Evolutionary conservation across 1,139 yeast species (phyloP), one percentile per base, ranked within the genome.

Genomic region (Nakaseomyces glabratus): DNA sequence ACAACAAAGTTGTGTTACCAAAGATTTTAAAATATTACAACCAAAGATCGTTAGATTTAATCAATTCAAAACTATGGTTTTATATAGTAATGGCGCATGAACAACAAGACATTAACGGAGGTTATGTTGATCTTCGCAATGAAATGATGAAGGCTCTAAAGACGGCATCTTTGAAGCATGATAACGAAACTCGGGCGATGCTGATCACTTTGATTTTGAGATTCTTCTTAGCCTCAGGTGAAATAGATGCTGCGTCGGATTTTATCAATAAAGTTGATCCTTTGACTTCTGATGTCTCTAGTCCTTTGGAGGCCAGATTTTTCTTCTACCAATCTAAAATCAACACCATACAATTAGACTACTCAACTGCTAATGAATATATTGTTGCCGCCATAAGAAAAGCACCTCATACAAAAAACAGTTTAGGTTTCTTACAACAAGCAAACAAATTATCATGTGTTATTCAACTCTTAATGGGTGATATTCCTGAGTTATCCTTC

Each of bases 401-500:
- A 60, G 88, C 95, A n/a, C 98, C 98, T 21, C 96, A 86, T 59
- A 84, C 95, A 1, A 68, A 74, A 32, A 73, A 78, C 44, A 86
- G 96, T 4, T 63, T 71, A 33, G 98, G 98, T 1, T 93, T 93
- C 57, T 61, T 88, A 44, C 95, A 86, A 61, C 75, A 84, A 33
- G 93, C 96, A 4, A 79, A 90, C 48, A 93, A 93, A 63, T 71
- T 93, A 47, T 82, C 78, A 55, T 81, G 90, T 43, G 71, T 88
- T 37, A 84, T 90, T 51, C 96, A 93, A 62, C 68, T 93, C 51
- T 72, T 93, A 47, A 88, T 90, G 77, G 98, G 99, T 35, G 98
- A 90, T 52, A 82, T 93, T 49, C 98, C 98, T n/a, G 95, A 85
- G 51, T 68, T 93, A 45, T 71, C 85, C 35, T 72, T 74, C 29